phyloP scores from a whole-genome alignment of 306 rosid genomes.

The Fragaria vesca region DNA sequence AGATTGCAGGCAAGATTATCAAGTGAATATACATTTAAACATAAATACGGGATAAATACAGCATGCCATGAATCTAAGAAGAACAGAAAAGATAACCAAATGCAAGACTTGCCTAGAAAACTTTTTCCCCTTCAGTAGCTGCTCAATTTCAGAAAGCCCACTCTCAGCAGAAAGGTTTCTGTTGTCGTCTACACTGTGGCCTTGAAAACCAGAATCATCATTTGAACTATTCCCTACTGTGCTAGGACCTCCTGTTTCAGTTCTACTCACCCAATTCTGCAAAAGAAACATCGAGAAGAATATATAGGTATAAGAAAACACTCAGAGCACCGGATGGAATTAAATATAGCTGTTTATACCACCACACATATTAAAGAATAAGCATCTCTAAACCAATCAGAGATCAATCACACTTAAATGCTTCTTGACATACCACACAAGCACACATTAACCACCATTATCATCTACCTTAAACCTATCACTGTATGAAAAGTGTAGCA shows the following conservation, averaged over 20 bases:
- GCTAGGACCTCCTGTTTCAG: conserved; percentile 33
- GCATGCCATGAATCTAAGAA: not conserved
- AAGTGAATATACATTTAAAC: not conserved
- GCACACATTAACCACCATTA: not conserved
- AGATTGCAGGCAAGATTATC: not conserved
- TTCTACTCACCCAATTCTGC: conserved; percentile 30
- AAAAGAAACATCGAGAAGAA: conserved; percentile 18
- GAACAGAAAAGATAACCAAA: not conserved
- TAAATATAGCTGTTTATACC: not conserved
- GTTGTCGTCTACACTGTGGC: conserved; percentile 6
- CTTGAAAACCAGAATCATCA: conserved; percentile 21
- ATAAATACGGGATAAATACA: not conserved
- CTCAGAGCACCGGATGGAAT: not conserved
- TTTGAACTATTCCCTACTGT: conserved; percentile 16
- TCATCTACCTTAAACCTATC: not conserved
- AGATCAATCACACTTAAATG: not conserved
- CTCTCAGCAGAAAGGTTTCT: conserved; percentile 15
- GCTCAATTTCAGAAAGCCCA: conserved; percentile 41
- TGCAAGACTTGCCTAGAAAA: conserved; percentile 44
- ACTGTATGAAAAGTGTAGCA: not conserved
- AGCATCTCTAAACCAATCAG: not conserved
- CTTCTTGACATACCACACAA: not conserved
- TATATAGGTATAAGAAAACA: not conserved
- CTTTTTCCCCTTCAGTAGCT: conserved; percentile 39
- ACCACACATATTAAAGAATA: not conserved